Percentiles rank a stretch among this genome's conserved stretches.
Conservation (phyloP, 2,329 filamentous ascomycete genomes). For the Pseudovirgaria hyperparasitica region DNA sequence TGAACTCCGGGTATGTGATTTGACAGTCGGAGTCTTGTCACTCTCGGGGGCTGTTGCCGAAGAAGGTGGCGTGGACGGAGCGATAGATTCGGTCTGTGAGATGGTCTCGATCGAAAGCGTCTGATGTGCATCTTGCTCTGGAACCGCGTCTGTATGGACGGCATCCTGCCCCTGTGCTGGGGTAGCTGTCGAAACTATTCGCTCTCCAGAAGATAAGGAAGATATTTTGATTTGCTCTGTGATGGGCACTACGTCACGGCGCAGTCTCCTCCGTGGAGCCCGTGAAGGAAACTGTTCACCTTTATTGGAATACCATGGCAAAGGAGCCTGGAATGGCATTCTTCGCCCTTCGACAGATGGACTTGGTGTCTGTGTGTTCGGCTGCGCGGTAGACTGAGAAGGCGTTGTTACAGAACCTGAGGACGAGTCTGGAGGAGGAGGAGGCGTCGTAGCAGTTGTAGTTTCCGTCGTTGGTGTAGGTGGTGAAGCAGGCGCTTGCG, state of each 20-base stretch:
- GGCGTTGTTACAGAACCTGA: slow-evolving; percentile 6
- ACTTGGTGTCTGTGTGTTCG: slow-evolving; percentile 10
- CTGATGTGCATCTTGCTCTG: too few species aligned
- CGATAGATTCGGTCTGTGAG: slow-evolving; percentile 44
- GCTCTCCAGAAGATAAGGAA: too few species aligned
- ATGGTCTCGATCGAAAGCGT: too few species aligned
- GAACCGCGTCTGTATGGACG: too few species aligned
- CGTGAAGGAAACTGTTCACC: slow-evolving; percentile 41
- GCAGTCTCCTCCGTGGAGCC: slow-evolving; percentile 33
- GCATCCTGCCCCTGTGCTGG: too few species aligned
- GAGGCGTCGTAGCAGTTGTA: slow-evolving; percentile 17
- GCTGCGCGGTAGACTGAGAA: slow-evolving; percentile 10
- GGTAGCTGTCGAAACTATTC: too few species aligned
- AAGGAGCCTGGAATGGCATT: slow-evolving; percentile 37
- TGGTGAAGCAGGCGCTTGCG: slow-evolving; percentile 19
- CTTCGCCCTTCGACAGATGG: slow-evolving; percentile 13
- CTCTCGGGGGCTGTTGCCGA: slow-evolving; percentile 27
- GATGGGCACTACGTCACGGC: slow-evolving; percentile 23
- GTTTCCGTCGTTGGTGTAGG: slow-evolving; percentile 18
- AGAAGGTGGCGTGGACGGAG: slow-evolving; percentile 44
- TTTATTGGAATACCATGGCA: slow-evolving; percentile 49
- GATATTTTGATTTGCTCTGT: too few species aligned
- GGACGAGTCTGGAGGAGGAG: slow-evolving; percentile 13
- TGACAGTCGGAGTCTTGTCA: slow-evolving; percentile 17
- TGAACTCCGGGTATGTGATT: slow-evolving; percentile 27